Evolutionary conservation across 225 moss, liverwort and hornwort species (phyloP), one percentile per base, ranked within the genome.

Genomic region (Polytrichum formosum): DNA sequence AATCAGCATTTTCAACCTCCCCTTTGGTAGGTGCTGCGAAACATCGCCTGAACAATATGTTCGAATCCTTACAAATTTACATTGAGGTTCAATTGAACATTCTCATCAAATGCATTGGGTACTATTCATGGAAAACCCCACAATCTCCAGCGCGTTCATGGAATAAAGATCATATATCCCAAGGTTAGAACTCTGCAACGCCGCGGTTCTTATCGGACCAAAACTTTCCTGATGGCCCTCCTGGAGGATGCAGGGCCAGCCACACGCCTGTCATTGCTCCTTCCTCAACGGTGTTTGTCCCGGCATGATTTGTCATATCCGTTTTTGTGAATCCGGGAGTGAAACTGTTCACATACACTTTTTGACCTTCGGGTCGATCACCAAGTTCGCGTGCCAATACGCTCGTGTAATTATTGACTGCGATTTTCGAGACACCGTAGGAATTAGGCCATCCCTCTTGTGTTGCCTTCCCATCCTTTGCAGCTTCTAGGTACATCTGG

Each of bases 231-330:
- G 72, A 69, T 0, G 78, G 78, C 54, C 79, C 79, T 37, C 75
- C 75, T 6, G 75, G 73, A 1, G 73, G 70, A 64, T 76, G 76
- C 37, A 79, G 54, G 23, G 79, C 76, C 22, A 79, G 35, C 76
- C 79, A 79, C n/a, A 79, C 0, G 26, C 75, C 79, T 6, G 83
- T 79, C 26, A 63, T 6, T 26, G 59, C 79, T 26, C 31, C 83
- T 60, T 37, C 70, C 19, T 73, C 35, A 4, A 79, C n/a, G 6
- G 79, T 73, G 26, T 76, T 76, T 4, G 5, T 16, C 4, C 76
- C 83, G 18, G 0, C 17, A 7, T 67, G 55, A 1, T 7, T 0
- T 6, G 53, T 79, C 4, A 73, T 16, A 7, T 79, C 73, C 0
- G 73, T 79, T 19, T 67, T 64, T 0, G 76, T 73, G 20, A 0